Evolutionary conservation across 169 alveolate genomes (phyloP), one percentile per base, ranked within the genome.

Genomic region (Cryptosporidium viatorum): DNA sequence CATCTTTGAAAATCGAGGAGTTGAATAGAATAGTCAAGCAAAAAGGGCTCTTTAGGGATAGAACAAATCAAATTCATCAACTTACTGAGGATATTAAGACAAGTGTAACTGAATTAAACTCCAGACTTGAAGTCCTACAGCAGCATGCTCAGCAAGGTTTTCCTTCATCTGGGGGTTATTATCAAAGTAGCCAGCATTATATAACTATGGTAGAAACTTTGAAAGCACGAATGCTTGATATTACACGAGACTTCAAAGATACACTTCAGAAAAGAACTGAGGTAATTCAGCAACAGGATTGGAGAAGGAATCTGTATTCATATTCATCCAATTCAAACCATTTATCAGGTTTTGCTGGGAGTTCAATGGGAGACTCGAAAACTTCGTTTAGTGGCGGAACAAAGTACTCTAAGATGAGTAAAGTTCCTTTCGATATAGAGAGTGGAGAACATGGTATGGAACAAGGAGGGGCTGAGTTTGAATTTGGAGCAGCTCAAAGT

Each of bases 31-130:
- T 89, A 55, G 92, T 92, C 9, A 86, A 84, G 7, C 92, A 92
- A 41, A 92, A 92, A 55, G 94, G 94, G 29, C 55, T 92, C 12
- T 92, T 92, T 87, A 92, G 92, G 60, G 94, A 92, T 85, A 92
- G 92, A 69, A 75, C 92, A 1, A 73, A 69, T 2, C 91, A 92
- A 69, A 92, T 92, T 43, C 93, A 92, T 85, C 92, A 92, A 26
- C 69, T 92, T 33, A 92, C 94, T n/a, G 91, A 92, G 26, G 94
- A 92, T 48, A 91, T 92, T 9, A 92, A 86, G 51, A 74, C 75
- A 70, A 71, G 92, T 29, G 92, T 92, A 8, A 92, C 92, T 43
- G 94, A 92, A n/a, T 68, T 91, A 51, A 85, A 85, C 73, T 41
- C 70, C 59, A 91, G 71, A 69, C 51, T 85, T 41, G 94, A 91